Evolutionary conservation across 2,329 filamentous ascomycete genomes (phyloP).

Genomic region (Trichoderma aggressivum): DNA sequence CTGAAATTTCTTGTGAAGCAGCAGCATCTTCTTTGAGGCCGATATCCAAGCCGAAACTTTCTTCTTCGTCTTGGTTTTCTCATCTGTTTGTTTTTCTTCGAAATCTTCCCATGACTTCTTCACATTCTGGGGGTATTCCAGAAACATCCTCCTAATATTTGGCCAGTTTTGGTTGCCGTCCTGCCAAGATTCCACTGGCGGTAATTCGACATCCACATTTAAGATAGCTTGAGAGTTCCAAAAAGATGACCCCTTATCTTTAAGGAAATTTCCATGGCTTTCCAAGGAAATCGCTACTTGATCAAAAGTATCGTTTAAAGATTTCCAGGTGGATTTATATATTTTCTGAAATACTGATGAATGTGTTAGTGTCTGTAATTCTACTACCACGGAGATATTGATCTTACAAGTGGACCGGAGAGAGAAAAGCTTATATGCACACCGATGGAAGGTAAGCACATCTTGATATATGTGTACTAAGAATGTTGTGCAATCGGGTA

Average conservation of each 20-base stretch:
- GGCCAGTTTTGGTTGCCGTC: background rate
- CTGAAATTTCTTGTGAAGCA: background rate
- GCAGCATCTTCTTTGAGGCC: background rate
- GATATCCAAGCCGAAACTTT: background rate
- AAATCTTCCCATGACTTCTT: background rate
- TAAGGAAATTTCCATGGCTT: background rate
- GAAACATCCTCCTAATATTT: background rate
- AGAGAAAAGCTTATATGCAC: background rate
- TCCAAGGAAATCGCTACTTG: background rate
- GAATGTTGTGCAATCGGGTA: background rate
- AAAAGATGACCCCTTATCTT: background rate
- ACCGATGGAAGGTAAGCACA: background rate
- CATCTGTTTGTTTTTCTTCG: background rate
- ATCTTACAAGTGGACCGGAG: background rate
- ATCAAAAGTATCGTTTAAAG: background rate
- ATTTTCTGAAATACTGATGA: background rate
- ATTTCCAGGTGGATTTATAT: background rate
- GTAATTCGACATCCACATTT: background rate
- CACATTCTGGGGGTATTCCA: background rate
- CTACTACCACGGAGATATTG: rapidly evolving
- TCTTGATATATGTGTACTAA: background rate
- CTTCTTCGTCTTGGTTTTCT: background rate
- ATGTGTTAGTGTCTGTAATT: background rate
- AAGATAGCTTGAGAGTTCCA: background rate
- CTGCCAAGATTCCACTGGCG: too few relatives aligned